A percentile compares a stretch with the other conserved stretches of the same genome.
Evolutionary conservation across 2,329 filamentous ascomycete species (phyloP).

Genomic region (Cryphonectria radicalis): DNA sequence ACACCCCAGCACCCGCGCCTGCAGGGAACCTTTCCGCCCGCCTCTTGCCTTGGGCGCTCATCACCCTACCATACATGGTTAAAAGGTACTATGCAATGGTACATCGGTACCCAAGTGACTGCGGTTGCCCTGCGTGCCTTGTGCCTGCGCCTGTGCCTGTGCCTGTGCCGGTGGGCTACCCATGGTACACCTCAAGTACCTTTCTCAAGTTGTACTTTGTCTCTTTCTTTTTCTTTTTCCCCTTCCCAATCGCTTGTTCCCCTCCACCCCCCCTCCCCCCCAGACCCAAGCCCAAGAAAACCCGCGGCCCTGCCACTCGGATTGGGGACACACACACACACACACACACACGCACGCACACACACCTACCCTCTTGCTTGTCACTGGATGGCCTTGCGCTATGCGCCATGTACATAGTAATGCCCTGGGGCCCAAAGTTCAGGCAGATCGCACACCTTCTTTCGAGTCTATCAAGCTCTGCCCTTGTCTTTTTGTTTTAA

Average conservation of each 20-base stretch:
- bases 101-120: background rate
- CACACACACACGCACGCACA: background rate
- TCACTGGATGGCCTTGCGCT: constrained; percentile 14
- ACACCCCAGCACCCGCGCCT: background rate
- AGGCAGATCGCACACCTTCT: constrained; percentile 25
- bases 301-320: background rate
- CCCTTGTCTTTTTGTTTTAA: constrained; percentile 29
- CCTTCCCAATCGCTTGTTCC: background rate
- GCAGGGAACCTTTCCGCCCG: background rate
- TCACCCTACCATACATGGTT: background rate
- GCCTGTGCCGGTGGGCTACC: constrained; percentile 3
- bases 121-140: constrained; percentile 2
- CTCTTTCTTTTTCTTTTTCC: background rate
- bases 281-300: background rate
- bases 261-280: background rate
- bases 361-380: background rate
- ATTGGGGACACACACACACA: background rate
- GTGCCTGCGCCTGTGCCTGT: constrained; percentile 8
- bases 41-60: constrained; percentile 3
- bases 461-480: constrained; percentile 26
- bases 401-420: background rate
- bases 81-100: background rate
- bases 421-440: constrained; percentile 18
- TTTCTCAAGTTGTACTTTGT: constrained; percentile 10
- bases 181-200: constrained; percentile 18